Conservation (phyloP, 495 filamentous ascomycete genomes). For the Penicillium longicatenatum region DNA sequence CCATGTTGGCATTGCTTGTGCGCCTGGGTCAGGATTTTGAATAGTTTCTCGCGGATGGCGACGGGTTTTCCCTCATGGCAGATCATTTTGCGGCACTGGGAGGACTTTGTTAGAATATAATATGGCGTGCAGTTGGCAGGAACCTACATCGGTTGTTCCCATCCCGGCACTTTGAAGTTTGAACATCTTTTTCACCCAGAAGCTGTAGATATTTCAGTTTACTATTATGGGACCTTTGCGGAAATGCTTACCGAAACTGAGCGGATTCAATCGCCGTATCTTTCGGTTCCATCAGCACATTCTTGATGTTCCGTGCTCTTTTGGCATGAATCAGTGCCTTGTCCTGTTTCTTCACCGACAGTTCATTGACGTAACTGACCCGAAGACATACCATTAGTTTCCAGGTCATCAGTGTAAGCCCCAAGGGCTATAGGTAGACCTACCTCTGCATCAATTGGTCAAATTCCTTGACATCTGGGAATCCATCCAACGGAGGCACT, state of each 20-base stretch:
- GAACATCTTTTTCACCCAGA: constrained; percentile 67
- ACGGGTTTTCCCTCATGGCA: constrained; percentile 63
- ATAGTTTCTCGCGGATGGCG: constrained; percentile 59
- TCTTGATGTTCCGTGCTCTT: constrained; percentile 55
- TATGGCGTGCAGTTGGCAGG: not conserved
- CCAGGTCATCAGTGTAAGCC: not conserved
- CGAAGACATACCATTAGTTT: not conserved
- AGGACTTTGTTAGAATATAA: constrained; percentile 14
- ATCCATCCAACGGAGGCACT: constrained; percentile 49
- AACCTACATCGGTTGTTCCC: constrained; percentile 37
- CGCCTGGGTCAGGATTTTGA: constrained; percentile 57
- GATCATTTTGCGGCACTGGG: constrained; percentile 48
- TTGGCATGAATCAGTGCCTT: constrained; percentile 59
- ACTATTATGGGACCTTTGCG: not conserved
- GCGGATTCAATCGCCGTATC: constrained; percentile 60
- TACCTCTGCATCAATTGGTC: constrained; percentile 57
- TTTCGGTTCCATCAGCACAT: constrained; percentile 57
- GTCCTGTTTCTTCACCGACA: constrained; percentile 61
- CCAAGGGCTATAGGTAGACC: constrained; percentile 3
- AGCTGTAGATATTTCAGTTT: constrained; percentile 37
- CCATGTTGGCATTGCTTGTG: constrained; percentile 61
- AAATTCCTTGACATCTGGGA: constrained; percentile 55
- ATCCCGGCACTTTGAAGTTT: constrained; percentile 46
- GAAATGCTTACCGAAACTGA: constrained; percentile 49
- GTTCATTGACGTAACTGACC: constrained; percentile 48